These are phyloP conservation scores for Polyporus arcularius DNA, from an alignment of 768 basidiomycete genomes.

Conservation along the genomic window DNA sequence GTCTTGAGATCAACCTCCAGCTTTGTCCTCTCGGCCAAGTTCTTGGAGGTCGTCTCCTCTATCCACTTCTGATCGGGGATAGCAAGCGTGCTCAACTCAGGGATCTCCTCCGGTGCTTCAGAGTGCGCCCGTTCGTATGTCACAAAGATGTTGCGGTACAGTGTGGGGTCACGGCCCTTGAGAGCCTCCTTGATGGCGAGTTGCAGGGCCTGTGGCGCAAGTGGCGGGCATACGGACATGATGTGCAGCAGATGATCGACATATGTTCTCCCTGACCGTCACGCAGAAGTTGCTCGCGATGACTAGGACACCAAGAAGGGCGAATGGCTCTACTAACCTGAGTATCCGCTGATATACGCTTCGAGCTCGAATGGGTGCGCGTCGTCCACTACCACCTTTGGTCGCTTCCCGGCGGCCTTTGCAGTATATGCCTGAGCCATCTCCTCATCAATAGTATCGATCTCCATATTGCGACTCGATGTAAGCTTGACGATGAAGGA, in stretches of 20 bases:
- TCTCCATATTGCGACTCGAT: background rate
- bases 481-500: background rate
- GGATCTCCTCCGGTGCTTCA: slow-evolving; percentile 39
- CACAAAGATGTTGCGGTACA: slow-evolving; percentile 52
- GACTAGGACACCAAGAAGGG: slow-evolving; percentile 1
- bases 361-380: slow-evolving; percentile 89
- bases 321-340: slow-evolving; percentile 47
- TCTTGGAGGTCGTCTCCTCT: slow-evolving; percentile 65
- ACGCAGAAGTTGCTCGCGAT: background rate
- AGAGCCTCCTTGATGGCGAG: slow-evolving; percentile 66
- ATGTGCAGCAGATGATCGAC: slow-evolving; percentile 74
- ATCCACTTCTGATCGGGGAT: slow-evolving; percentile 70
- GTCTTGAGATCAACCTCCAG: slow-evolving; percentile 94
- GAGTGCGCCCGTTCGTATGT: slow-evolving; percentile 54
- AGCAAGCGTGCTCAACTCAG: slow-evolving; percentile 49
- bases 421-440: background rate
- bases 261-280: slow-evolving; percentile 65
- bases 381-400: slow-evolving; percentile 54
- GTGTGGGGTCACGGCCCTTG: slow-evolving; percentile 65
- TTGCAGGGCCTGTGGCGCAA: slow-evolving; percentile 73
- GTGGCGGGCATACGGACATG: slow-evolving; percentile 59
- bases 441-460: background rate
- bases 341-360: slow-evolving; percentile 72
- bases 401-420: slow-evolving; percentile 13
- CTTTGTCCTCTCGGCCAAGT: slow-evolving; percentile 74